phyloP scores from a whole-genome alignment of 2,329 filamentous ascomycete genomes.

The Neonectria punicea region DNA sequence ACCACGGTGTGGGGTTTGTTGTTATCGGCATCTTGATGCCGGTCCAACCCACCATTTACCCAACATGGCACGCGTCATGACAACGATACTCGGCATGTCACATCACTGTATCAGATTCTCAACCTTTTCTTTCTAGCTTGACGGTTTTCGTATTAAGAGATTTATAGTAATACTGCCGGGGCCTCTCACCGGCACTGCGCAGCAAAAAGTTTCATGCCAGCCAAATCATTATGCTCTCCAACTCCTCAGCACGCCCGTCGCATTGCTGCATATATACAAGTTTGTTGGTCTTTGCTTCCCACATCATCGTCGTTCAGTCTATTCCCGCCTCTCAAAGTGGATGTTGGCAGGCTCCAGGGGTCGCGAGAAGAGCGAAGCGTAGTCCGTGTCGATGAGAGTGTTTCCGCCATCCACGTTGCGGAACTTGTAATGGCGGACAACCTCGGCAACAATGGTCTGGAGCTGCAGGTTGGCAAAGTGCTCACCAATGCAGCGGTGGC shows the following conservation, averaged over 20 bases:
- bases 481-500: constrained; percentile 95
- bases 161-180: constrained; percentile 39
- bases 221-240: constrained; percentile 41
- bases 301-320: constrained; percentile 27
- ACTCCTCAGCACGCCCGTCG: constrained; percentile 40
- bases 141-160: constrained; percentile 39
- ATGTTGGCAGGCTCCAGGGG: constrained; percentile 77
- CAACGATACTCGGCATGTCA: constrained; percentile 1
- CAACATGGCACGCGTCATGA: neutral
- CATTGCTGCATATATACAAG: constrained; percentile 44
- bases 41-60: neutral
- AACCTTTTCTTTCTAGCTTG: constrained; percentile 18
- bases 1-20: constrained; percentile 7
- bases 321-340: constrained; percentile 77
- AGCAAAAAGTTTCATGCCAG: constrained; percentile 36
- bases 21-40: constrained; percentile 11
- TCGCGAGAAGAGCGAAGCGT: constrained; percentile 77
- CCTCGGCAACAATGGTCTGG: constrained; percentile 81
- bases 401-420: constrained; percentile 77
- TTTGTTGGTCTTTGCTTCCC: constrained; percentile 27
- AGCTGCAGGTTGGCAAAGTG: constrained; percentile 96
- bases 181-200: constrained; percentile 33
- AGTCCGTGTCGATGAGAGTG: constrained; percentile 75
- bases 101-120: neutral
- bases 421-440: constrained; percentile 84